Base-by-base conservation (phyloP, 2,329 filamentous ascomycete genomes). In the Aspergillus aculeatus region DNA sequence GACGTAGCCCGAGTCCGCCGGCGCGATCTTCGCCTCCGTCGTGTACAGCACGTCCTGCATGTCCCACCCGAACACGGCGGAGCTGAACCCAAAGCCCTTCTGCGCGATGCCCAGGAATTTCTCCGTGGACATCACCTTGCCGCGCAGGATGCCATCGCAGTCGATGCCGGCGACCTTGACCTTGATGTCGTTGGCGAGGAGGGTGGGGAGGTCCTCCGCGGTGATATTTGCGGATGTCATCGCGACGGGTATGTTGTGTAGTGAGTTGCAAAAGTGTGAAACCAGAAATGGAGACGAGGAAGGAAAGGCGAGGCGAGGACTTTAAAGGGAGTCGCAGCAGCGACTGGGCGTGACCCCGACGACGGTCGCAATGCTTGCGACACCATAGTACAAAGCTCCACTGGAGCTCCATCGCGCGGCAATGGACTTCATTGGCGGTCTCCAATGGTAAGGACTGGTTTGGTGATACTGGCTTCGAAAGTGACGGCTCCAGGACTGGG, bases 41-140 rank as follows among this genome's bases (percentile, higher is more conserved):
- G 66, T 69, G 76, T 96, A 96, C 12, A 91, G 94, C 80, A 87
- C 83, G 72, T 96, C 92, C 77, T 96, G 92, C 92, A 96, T 96
- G 77, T 96, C 92, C 92, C 92, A 96, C 71, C 92, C 92, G 69
- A 96, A 96, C 66, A 96, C 86, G 66, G 96, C 92, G 35, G 90
- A 93, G 80, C 92, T 96, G 81, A 96, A 96, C 60, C 92, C 92
- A 68, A 96, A 96, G 60, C 92, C 92, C 54, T 86, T 83, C 54
- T 84, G 78, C 23, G 87, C 89, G 57, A 96, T 85, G 48, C 89
- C 90, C 47, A 96, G 80, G 76, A 96, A 96, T 79, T 96, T 96
- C 72, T 89, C 89, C 82, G 96, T 96, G 67, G 91, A 91, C 77
- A 96, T 87, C 62, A 96, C 84, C 79, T 96, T 96, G 67, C 92